Percentiles rank a stretch among this genome's conserved stretches.
phyloP scores from a whole-genome alignment of 2,329 filamentous ascomycete genomes.

The Monilinia fructigena region DNA sequence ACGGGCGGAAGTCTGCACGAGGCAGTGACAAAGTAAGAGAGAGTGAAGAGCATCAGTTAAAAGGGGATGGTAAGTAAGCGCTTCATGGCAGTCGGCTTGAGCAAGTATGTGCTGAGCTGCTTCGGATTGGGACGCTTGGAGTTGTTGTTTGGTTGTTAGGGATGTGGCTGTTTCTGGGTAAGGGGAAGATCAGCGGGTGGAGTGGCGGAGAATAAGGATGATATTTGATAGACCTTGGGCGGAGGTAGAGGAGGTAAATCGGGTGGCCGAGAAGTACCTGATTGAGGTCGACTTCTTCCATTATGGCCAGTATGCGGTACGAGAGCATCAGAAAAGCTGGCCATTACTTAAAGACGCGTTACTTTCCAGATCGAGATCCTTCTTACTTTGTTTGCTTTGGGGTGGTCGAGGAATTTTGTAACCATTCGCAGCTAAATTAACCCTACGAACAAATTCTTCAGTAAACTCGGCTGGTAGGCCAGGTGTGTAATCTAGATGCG shows the following conservation, averaged over 20 bases:
- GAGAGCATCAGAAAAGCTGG: slow-evolving; percentile 44
- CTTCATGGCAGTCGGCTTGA: slow-evolving; percentile 54
- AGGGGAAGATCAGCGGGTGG: slow-evolving; percentile 66
- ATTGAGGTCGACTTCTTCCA: slow-evolving; percentile 38
- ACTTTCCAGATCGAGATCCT: slow-evolving; percentile 36
- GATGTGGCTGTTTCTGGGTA: slow-evolving; percentile 54
- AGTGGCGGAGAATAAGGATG: slow-evolving; percentile 68
- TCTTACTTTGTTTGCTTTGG: slow-evolving; percentile 29
- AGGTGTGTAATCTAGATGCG: slow-evolving; percentile 76
- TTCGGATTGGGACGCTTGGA: slow-evolving; percentile 38
- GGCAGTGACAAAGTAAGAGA: slow-evolving; percentile 73
- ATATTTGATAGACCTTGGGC: slow-evolving; percentile 52
- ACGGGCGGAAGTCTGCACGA: slow-evolving; percentile 74
- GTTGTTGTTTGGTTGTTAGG: slow-evolving; percentile 39
- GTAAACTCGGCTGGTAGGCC: slow-evolving; percentile 40
- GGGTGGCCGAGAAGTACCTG: slow-evolving; percentile 32
- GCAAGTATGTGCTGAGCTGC: slow-evolving; percentile 41
- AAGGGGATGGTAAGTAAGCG: slow-evolving; percentile 77
- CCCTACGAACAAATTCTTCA: slow-evolving; percentile 53
- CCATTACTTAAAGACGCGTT: slow-evolving; percentile 39
- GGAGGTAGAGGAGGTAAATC: slow-evolving; percentile 48
- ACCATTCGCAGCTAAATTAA: slow-evolving; percentile 55
- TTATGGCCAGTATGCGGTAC: slow-evolving; percentile 44
- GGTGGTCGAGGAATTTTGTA: slow-evolving; percentile 42
- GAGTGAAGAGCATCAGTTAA: slow-evolving; percentile 77